phyloP scores from a whole-genome alignment of 2,329 filamentous ascomycete genomes.

The Plectosphaerella plurivora region DNA sequence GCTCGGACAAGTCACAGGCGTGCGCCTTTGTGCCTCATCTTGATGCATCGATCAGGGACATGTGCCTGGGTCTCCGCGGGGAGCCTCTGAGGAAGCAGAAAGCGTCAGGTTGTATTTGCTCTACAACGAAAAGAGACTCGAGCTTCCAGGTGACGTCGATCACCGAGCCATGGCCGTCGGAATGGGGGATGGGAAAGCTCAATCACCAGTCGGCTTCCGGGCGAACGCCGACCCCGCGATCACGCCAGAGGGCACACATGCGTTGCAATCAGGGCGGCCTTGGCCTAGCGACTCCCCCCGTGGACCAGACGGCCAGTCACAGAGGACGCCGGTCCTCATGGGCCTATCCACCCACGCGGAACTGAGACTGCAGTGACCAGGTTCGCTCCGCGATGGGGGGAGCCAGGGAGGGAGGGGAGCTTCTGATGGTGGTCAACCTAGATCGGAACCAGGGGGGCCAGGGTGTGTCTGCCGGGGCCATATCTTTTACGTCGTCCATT shows the following conservation, averaged over 20 bases:
- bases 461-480: background rate
- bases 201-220: no score
- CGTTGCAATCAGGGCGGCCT: constrained; percentile 6
- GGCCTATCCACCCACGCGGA: background rate
- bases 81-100: no score
- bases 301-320: background rate
- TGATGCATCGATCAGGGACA: no score
- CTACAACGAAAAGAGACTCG: no score
- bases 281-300: background rate
- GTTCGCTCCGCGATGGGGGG: background rate
- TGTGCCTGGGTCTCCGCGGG: no score
- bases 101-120: no score
- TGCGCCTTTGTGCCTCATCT: no score
- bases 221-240: constrained; percentile 5
- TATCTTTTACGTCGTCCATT: background rate
- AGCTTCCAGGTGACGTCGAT: no score
- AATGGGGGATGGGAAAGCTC: no score
- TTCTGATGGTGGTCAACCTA: background rate
- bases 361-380: background rate
- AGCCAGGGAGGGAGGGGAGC: background rate
- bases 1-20: no score
- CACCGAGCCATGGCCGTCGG: no score
- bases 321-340: background rate
- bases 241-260: constrained; percentile 12
- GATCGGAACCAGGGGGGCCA: background rate